Percentiles rank a stretch among this genome's conserved stretches.
These are phyloP conservation scores for Echium plantagineum DNA, from an alignment of 257 asterid genomes.

Conservation along the genomic window DNA sequence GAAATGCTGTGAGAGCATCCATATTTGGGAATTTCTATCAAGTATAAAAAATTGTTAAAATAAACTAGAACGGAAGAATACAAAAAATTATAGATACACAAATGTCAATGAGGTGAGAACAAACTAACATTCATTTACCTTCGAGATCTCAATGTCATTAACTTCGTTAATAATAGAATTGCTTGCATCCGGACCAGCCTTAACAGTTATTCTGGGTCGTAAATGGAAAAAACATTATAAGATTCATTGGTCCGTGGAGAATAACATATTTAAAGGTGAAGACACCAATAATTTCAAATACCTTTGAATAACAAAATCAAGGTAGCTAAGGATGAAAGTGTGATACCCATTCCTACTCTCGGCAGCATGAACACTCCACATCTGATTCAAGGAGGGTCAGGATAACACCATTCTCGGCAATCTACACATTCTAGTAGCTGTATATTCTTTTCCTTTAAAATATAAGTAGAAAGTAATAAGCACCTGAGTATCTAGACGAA, in stretches of 20 bases:
- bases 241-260: constrained; percentile 5
- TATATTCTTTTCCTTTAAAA: background rate
- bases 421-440: background rate
- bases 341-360: constrained; percentile 34
- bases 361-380: constrained; percentile 47
- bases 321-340: constrained; percentile 52
- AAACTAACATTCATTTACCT: constrained; percentile 35
- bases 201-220: constrained; percentile 39
- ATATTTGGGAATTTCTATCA: constrained; percentile 66
- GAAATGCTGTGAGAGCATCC: constrained; percentile 69
- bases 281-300: constrained; percentile 16
- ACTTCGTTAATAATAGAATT: constrained; percentile 31
- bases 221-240: constrained; percentile 9
- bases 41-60: constrained; percentile 18
- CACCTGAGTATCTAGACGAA: constrained; percentile 68
- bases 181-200: constrained; percentile 40
- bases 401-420: constrained; percentile 2
- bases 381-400: constrained; percentile 34
- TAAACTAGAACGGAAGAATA: constrained; percentile 14
- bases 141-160: constrained; percentile 41
- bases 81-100: constrained; percentile 4
- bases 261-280: constrained; percentile 9
- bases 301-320: constrained; percentile 62
- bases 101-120: background rate
- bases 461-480: constrained; percentile 6